Base-by-base conservation (phyloP, 1,284 basidiomycete genomes). In the Ganoderma leucocontextum region DNA sequence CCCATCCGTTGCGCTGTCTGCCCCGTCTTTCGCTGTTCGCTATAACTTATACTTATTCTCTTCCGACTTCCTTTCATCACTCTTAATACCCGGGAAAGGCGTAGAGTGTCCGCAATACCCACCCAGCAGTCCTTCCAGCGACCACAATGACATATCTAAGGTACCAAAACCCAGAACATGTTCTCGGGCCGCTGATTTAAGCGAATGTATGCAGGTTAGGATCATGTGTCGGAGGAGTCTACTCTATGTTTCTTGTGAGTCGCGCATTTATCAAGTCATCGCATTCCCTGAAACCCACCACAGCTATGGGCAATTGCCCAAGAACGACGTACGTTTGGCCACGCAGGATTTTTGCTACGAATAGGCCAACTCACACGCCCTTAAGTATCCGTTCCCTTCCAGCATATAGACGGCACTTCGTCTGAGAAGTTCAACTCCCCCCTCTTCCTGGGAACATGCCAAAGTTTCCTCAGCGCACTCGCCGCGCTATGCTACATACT, bases 271-370 rank as follows among this genome's bases (percentile, higher is more conserved):
- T 42, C 39, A 63, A 52, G 66, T 59, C 44, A 44, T 70, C 13
- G 47, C 62, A 25, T 22, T n/a, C 12, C 25, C 72, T 65, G 72
- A 72, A 62, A 71, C 71, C 5, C 5, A 44, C 41, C 33, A 35
- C 73, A 93, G 87, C 80, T 96, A 65, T 97, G 95, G 95, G 95
- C 95, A 17, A 90, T 97, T 65, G 94, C 95, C 19, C 95, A 97
- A 83, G 95, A 97, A 83, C 86, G 95, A 82, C 78, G 95, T 96
- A 81, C 78, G 91, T 83, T 15, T 60, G 19, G 9, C 19, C 29
- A 29, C 29, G 29, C 7, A 36, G n/a, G 12, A 33, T 13, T 6
- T n/a, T 25, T 13, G 22, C 57, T 6, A 2, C 8, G 19, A 22
- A 61, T 19, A 47, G 4, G 3, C 22, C 29, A 9, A 29, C 65